Evolutionary conservation across 2,329 filamentous ascomycete species (phyloP), one percentile per base, ranked within the genome.

Genomic region (Colletotrichum lentis): DNA sequence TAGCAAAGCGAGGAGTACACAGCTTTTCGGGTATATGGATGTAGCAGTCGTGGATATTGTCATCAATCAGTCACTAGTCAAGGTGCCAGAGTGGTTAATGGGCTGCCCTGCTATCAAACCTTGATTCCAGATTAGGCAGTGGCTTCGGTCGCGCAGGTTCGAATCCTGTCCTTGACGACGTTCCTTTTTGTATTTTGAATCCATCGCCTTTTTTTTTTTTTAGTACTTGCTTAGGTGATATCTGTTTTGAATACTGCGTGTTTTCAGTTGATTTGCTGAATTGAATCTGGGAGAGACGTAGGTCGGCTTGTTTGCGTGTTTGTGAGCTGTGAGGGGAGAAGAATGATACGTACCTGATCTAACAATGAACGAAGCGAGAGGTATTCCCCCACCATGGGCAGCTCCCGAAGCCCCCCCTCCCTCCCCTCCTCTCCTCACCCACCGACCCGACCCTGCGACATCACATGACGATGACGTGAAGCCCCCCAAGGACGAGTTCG

Each of bases 381-480:
- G 39, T n/a, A 43, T 27, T 6, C 46, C 57, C 12, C 56, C 57
- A 52, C 50, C 58, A 55, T 54, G 46, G 64, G 37, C 52, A 58
- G 61, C 54, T 56, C 31, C 50, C 39, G 61, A 55, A 67, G 61
- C 46, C 55, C 46, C 54, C 55, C 50, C 55, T 31, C 27, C 27
- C 27, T 24, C 27, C 8, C 7, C 7, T 1, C 27, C 27, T 8
- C 27, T 8, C 6, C 6, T 27, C 27, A 5, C 27, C 27, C 27
- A 37, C 43, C 55, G 65, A 68, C 31, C 39, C 60, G 62, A 57
- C 66, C 62, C 62, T 62, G 62, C 62, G 66, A 60, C 56, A 56
- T 69, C 66, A 69, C 66, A 69, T 69, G 66, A 69, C 44, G 43
- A 66, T 68, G 66, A 69, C 66, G 50, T 66, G 66, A 60, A 61